A percentile compares a stretch with the other conserved stretches of the same genome.
Evolutionary conservation across 1,284 basidiomycete species (phyloP).

Genomic region (Fistulinella staudtii): DNA sequence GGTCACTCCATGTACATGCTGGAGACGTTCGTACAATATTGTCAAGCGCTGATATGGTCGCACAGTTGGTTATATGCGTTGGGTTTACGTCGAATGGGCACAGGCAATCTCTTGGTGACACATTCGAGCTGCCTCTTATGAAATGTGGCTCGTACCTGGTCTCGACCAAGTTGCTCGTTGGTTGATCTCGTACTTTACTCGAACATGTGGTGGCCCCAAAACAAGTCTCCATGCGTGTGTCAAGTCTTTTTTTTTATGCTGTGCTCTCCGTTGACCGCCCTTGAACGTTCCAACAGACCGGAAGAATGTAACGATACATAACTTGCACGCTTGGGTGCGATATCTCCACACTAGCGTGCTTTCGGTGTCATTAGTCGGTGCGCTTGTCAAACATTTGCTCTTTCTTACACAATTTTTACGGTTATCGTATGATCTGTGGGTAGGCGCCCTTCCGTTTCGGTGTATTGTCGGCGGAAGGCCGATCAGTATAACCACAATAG

Average conservation of each 20-base stretch:
- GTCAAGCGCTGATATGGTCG: slow-evolving; percentile 2
- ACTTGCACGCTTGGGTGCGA: background rate
- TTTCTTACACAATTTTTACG: slow-evolving; percentile 9
- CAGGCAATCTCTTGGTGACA: slow-evolving; percentile 5
- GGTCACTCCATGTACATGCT: slow-evolving; percentile 1
- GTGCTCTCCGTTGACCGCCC: slow-evolving; percentile 13
- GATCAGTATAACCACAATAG: slow-evolving; percentile 14
- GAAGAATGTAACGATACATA: slow-evolving; percentile 4
- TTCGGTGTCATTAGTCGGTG: background rate
- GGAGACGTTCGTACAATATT: slow-evolving; percentile 1
- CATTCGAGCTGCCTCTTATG: slow-evolving; percentile 7
- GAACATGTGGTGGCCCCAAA: slow-evolving; percentile 30
- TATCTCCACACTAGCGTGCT: slow-evolving; percentile 2
- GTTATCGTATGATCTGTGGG: slow-evolving; percentile 2
- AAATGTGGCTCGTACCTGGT: slow-evolving; percentile 5
- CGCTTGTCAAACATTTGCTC: slow-evolving; percentile 3
- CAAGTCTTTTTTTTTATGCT: background rate
- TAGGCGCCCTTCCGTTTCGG: slow-evolving; percentile 10
- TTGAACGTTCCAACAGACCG: slow-evolving; percentile 23
- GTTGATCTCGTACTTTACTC: too few species aligned
- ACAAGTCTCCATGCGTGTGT: slow-evolving; percentile 6
- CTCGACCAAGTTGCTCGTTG: too few species aligned
- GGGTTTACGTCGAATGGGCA: slow-evolving; percentile 18
- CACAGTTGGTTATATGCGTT: slow-evolving; percentile 10
- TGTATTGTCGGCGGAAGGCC: slow-evolving; percentile 11